Evolutionary conservation across 352 stramenopile genomes (phyloP).

Genomic region (Globisporangium parvum): DNA sequence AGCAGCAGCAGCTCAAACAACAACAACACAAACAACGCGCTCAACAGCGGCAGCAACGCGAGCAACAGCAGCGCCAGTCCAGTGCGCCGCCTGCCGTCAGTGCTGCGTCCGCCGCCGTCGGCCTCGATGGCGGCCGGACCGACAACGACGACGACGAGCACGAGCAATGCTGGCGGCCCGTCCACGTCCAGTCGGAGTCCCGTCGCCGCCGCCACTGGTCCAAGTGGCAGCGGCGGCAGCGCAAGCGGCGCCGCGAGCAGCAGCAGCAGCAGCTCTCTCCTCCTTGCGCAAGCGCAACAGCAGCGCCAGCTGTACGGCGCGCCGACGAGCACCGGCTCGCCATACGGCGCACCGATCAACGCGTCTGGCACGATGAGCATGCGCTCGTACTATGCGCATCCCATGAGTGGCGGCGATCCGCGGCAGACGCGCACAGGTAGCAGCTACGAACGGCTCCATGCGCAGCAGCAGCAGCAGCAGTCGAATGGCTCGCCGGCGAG

Average conservation of each 20-base stretch:
- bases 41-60: background rate
- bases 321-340: slow-evolving; percentile 11
- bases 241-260: background rate
- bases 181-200: slow-evolving; percentile 17
- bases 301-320: slow-evolving; percentile 20
- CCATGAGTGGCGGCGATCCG: slow-evolving; percentile 14
- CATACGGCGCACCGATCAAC: slow-evolving; percentile 14
- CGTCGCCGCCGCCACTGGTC: background rate
- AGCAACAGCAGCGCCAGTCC: slow-evolving; percentile 20
- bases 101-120: slow-evolving; percentile 20
- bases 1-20: slow-evolving; percentile 1
- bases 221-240: too few relatives aligned
- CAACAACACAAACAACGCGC: slow-evolving; percentile 1
- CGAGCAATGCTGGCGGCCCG: slow-evolving; percentile 1
- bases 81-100: slow-evolving; percentile 29
- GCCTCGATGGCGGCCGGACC: background rate
- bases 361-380: slow-evolving; percentile 14
- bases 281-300: background rate
- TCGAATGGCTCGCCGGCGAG: slow-evolving; percentile 1
- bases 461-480: background rate
- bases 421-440: too few relatives aligned
- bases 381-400: slow-evolving; percentile 14
- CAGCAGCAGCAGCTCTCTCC: background rate
- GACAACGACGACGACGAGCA: background rate
- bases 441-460: slow-evolving; percentile 6